Evolutionary conservation across 202 grass and related monocot genomes (phyloP).

Genomic region (Musa balbisiana): DNA sequence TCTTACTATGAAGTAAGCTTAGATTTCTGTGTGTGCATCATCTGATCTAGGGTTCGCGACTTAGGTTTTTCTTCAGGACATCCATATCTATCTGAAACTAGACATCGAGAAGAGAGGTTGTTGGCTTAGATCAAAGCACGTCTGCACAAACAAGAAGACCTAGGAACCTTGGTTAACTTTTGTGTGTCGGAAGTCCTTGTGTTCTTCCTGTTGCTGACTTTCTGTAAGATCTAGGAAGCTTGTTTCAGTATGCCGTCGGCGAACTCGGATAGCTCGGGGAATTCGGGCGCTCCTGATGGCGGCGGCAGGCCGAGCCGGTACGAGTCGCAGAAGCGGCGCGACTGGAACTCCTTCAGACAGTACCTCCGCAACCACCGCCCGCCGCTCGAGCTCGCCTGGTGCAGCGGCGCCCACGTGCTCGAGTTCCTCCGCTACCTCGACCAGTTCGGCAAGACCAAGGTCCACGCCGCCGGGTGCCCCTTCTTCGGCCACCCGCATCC

Average conservation of each 20-base stretch:
- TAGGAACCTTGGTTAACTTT: too few species aligned
- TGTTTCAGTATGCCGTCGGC: neutral
- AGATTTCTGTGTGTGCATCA: too few species aligned
- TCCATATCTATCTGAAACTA: too few species aligned
- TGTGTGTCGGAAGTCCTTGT: too few species aligned
- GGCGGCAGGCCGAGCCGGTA: constrained; percentile 62
- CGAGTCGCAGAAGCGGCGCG: constrained; percentile 93
- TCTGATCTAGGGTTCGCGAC: too few species aligned
- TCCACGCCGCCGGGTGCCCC: constrained; percentile 60
- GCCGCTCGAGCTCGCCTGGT: constrained; percentile 68
- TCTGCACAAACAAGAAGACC: too few species aligned
- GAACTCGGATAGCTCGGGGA: neutral
- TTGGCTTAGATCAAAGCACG: too few species aligned
- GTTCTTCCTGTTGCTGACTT: too few species aligned
- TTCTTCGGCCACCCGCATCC: constrained; percentile 82
- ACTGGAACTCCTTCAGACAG: constrained; percentile 96
- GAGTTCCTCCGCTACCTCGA: constrained; percentile 91
- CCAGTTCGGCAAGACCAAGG: constrained; percentile 96
- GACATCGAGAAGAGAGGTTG: too few species aligned
- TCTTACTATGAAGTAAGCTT: too few species aligned
- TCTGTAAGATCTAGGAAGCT: too few species aligned
- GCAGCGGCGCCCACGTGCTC: constrained; percentile 86
- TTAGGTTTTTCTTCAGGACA: too few species aligned
- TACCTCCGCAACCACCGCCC: constrained; percentile 91
- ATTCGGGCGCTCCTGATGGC: neutral